Base-by-base conservation (phyloP, 768 basidiomycete species). In the Paxillus rubicundulus region DNA sequence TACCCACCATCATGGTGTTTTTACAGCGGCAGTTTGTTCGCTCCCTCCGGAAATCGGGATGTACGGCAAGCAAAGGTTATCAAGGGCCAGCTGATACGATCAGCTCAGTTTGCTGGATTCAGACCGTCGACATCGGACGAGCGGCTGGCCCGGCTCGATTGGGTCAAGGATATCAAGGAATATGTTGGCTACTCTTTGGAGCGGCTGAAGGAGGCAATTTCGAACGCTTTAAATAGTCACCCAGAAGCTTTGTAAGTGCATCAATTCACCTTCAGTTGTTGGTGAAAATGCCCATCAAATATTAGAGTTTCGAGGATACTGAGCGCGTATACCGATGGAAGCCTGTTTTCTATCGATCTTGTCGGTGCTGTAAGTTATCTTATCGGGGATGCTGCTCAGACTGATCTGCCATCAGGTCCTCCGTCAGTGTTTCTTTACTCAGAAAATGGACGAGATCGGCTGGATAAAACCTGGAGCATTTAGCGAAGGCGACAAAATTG, bases 291-390 rank as follows among this genome's bases (percentile, higher is more conserved):
- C 3, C 30, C 18, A 34, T 36, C n/a, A n/a, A n/a, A 27, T 18
- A 16, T 14, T 33, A 80, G 79, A 37, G 61, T 70, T 38, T 58
- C 62, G 3, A 71, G 74, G 36, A 72, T 83, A n/a, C 62, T 82
- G 65, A 69, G 70, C 38, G 82, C 81, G 0, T 85, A 86, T 59
- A 62, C 55, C 4, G 71, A 80, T 21, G 79, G 78, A 24, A 74
- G 76, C 47, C 70, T 74, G 1, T 85, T 80, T 57, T 85, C 82
- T 0, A 65, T 82, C 20, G 76, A 85, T 32, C 74, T 86, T 1
- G 74, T 78, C 6, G 81, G 82, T 2, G 83, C 84, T 2, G 83
- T 84, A 50, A 46, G 73, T 56, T 30, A 3, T 34, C 3, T 47
- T 30, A 2, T 41, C 16, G 40, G 14, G n/a, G n/a, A 1, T 46